Conservation (phyloP, 768 basidiomycete genomes). For the Collybia sordida region DNA sequence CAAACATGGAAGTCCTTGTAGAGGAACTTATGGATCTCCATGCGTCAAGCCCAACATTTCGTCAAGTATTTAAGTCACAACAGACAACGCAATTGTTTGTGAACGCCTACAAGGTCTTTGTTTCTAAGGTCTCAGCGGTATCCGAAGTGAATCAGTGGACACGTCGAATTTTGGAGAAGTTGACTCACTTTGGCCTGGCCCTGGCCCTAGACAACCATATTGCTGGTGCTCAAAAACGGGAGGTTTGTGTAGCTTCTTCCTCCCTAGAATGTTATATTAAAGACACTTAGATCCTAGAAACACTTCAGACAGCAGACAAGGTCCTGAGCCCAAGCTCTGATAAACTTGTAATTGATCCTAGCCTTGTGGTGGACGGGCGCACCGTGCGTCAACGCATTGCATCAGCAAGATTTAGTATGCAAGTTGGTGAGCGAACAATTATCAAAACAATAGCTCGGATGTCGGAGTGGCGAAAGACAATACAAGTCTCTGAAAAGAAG, state of each 20-base stretch:
- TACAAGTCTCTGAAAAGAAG: slow-evolving; percentile 69
- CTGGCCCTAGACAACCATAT: slow-evolving; percentile 66
- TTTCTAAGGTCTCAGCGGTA: slow-evolving; percentile 37
- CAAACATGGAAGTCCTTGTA: slow-evolving; percentile 58
- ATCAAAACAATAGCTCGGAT: slow-evolving; percentile 64
- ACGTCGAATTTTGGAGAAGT: slow-evolving; percentile 64
- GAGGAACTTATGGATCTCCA: slow-evolving; percentile 74
- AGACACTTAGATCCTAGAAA: slow-evolving; percentile 51
- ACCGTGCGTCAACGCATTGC: slow-evolving; percentile 50
- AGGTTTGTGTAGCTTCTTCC: slow-evolving; percentile 41
- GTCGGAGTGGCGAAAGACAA: slow-evolving; percentile 71
- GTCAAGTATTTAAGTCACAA: slow-evolving; percentile 72
- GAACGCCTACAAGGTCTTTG: slow-evolving; percentile 59
- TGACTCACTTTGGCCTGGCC: slow-evolving; percentile 67
- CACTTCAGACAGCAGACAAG: slow-evolving; percentile 51
- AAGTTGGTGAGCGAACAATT: slow-evolving; percentile 60
- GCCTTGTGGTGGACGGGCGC: slow-evolving; percentile 51
- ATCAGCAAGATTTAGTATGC: slow-evolving; percentile 59
- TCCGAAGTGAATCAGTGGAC: slow-evolving; percentile 40
- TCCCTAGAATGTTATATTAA: not conserved
- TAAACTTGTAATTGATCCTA: slow-evolving; percentile 52
- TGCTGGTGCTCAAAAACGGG: slow-evolving; percentile 65
- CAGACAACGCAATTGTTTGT: slow-evolving; percentile 68
- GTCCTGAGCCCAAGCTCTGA: slow-evolving; percentile 49
- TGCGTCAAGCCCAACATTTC: slow-evolving; percentile 61